A percentile compares a stretch with the other conserved stretches of the same genome.
phyloP scores from a whole-genome alignment of 2,329 filamentous ascomycete genomes.

The Penicillium brevicompactum region DNA sequence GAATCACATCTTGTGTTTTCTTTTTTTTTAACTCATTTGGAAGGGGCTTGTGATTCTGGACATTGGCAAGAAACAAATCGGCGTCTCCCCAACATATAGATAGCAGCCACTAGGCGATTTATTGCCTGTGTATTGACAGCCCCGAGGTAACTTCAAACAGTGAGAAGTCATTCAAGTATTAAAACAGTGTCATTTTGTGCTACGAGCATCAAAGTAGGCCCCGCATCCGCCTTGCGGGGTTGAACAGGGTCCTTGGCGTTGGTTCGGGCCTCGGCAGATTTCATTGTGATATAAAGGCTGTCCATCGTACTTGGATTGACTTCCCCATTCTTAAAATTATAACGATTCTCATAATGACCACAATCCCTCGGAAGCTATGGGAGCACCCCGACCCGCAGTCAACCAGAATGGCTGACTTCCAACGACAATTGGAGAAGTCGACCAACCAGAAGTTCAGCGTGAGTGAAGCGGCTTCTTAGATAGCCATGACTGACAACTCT shows the following conservation, averaged over 20 bases:
- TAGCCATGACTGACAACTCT: not conserved
- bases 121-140: too few relatives aligned
- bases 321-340: not conserved
- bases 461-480: not conserved
- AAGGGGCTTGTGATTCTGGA: too few relatives aligned
- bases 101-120: too few relatives aligned
- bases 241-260: not conserved
- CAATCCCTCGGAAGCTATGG: constrained; percentile 25
- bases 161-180: too few relatives aligned
- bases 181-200: too few relatives aligned
- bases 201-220: not conserved
- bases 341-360: not conserved
- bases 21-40: too few relatives aligned
- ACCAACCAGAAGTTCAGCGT: constrained; percentile 20
- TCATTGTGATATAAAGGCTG: not conserved
- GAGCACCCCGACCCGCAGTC: constrained; percentile 27
- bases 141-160: too few relatives aligned
- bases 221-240: not conserved
- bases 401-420: constrained; percentile 25
- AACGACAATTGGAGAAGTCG: constrained; percentile 16
- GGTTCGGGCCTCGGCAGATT: not conserved
- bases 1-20: too few relatives aligned
- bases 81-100: too few relatives aligned
- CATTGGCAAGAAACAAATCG: too few relatives aligned
- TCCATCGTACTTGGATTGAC: too few relatives aligned